phyloP scores from a whole-genome alignment of 169 alveolate species.

The Ichthyophthirius multifiliis region DNA sequence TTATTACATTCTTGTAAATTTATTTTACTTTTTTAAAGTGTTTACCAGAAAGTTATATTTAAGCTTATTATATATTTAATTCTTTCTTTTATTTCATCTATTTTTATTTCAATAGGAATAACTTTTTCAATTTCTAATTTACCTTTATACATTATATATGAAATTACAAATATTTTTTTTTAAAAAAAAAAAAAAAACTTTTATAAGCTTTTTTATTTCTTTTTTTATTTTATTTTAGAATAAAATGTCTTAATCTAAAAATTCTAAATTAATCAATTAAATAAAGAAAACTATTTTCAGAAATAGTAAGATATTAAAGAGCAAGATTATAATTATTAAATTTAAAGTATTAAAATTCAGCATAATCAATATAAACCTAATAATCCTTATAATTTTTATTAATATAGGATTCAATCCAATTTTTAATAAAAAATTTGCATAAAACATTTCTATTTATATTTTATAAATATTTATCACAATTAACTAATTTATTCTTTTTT shows the following conservation, averaged over 20 bases:
- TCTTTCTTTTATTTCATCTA: conserved; percentile 25
- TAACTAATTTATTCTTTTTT: conserved; percentile 18
- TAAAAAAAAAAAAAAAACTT: not conserved
- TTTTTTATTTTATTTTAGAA: conserved; percentile 4
- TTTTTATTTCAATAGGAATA: conserved; percentile 23
- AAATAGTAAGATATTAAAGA: not conserved
- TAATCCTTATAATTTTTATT: not conserved
- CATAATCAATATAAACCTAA: conserved; percentile 7
- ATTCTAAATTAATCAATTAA: conserved; percentile 13
- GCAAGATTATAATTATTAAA: conserved; percentile 19
- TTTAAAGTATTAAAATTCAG: conserved; percentile 26
- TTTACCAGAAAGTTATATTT: conserved; percentile 22
- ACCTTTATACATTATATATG: not conserved
- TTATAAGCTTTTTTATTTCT: conserved; percentile 24
- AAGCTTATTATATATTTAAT: not conserved
- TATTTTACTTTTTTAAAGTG: not conserved
- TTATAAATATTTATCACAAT: conserved; percentile 7
- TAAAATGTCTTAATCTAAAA: conserved; percentile 10
- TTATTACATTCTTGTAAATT: conserved; percentile 16
- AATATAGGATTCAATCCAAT: conserved; percentile 32
- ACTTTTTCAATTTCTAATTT: conserved; percentile 34
- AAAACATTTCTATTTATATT: not conserved
- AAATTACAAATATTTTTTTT: no score
- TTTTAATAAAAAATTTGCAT: conserved; percentile 24
- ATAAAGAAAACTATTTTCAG: conserved; percentile 19